Evolutionary conservation across 2,329 filamentous ascomycete genomes (phyloP), one percentile per base, ranked within the genome.

Genomic region (Cladosporium oxysporum): DNA sequence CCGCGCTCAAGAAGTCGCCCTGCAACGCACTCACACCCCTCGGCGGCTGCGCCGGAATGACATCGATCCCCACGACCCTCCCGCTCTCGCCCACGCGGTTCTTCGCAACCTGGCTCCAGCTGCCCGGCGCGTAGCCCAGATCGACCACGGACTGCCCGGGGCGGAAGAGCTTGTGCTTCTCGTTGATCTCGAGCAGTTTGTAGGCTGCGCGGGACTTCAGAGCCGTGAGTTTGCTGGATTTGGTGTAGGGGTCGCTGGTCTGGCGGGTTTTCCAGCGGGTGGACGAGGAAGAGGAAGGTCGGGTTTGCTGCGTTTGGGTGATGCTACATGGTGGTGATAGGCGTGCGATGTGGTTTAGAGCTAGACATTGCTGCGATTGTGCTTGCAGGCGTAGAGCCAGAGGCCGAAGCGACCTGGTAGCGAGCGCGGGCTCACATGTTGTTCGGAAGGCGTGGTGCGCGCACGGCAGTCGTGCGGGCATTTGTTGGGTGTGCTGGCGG

Each of bases 11-110:
- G 71, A 99, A 98, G 76, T 99, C 91, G 58, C 96, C 95, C 79
- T 99, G 95, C 66, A 99, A 93, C 2, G 92, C 92, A 31, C 91
- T 93, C n/a, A 96, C 93, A 26, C 95, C 95, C 73, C 86, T 88
- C 0, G 95, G 95, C 5, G 96, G 94, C 76, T 94, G 90, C 0
- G 93, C 92, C 5, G 95, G 95, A 70, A 99, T 92, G 61, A 99
- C 86, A 77, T 99, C 95, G 73, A 99, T 94, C 12, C 95, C 96
- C 31, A 99, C 83, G 14, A 99, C 89, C 52, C 90, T 87, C n/a
- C 74, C 74, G 5, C 12, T 57, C n/a, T 62, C 58, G 10, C 93
- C 93, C 5, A 92, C 96, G 62, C 88, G 86, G 67, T 92, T 90
- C 37, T 91, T 82, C 21, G 95, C 95, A 41, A 98, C 92, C 88